Evolutionary conservation across 2,329 filamentous ascomycete genomes (phyloP).

Genomic region (Stromatinia cepivora): DNA sequence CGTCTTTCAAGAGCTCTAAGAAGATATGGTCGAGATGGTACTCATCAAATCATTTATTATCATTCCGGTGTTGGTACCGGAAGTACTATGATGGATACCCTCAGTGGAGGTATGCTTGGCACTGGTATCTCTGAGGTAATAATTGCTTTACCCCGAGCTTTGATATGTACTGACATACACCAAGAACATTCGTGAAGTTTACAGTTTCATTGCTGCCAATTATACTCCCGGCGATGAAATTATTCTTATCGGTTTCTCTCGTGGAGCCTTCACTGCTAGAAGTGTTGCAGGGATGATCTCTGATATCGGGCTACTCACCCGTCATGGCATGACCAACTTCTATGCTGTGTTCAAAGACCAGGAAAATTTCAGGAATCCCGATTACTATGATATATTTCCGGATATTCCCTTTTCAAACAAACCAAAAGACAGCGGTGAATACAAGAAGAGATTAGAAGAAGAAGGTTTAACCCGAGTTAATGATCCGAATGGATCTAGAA

Average conservation of each 20-base stretch:
- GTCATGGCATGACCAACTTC: conserved; percentile 47
- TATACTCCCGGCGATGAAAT: conserved; percentile 47
- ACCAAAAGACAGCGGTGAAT: conserved; percentile 35
- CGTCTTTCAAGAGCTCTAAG: conserved; percentile 59
- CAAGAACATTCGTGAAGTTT: conserved; percentile 51
- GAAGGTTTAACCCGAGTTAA: conserved; percentile 43
- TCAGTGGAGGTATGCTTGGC: conserved; percentile 58
- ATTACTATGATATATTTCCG: conserved; percentile 42
- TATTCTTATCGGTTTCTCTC: conserved; percentile 45
- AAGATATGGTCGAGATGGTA: conserved; percentile 50
- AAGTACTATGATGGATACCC: conserved; percentile 49
- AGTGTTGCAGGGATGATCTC: conserved; percentile 42
- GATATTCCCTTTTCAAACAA: conserved; percentile 38
- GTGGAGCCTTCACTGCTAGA: conserved; percentile 47
- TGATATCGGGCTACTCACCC: conserved; percentile 44
- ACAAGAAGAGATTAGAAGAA: conserved; percentile 44
- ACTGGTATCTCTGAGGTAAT: conserved; percentile 47
- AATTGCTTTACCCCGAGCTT: not conserved
- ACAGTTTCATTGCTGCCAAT: conserved; percentile 47
- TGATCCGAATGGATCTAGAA: conserved; percentile 40
- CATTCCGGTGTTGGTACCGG: conserved; percentile 61
- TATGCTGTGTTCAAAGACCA: conserved; percentile 45
- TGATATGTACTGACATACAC: conserved; percentile 43
- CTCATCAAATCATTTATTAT: conserved; percentile 59
- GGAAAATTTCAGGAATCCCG: conserved; percentile 39